These are phyloP conservation scores for Anisodus tanguticus DNA, from an alignment of 257 asterid genomes.

Conservation along the genomic window DNA sequence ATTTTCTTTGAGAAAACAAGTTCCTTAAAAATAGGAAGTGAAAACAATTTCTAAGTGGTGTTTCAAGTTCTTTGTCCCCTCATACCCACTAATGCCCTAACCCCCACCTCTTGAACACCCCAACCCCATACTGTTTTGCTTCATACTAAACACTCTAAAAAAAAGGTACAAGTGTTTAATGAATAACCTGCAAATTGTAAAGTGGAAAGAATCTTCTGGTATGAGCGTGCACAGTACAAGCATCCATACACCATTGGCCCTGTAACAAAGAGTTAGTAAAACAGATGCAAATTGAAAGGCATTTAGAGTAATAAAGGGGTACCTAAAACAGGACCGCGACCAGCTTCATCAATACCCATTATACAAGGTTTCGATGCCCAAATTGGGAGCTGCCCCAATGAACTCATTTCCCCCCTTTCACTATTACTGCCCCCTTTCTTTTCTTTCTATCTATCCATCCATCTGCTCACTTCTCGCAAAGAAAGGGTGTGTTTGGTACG, in stretches of 20 bases:
- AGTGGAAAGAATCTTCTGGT: conserved; percentile 78
- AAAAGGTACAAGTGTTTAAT: background rate
- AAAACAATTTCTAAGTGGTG: too few species aligned
- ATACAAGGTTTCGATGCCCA: conserved; percentile 94
- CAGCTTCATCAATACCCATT: conserved; percentile 99
- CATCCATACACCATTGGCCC: conserved; percentile 99
- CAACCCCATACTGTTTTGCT: too few species aligned
- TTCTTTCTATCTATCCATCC: background rate
- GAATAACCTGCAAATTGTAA: conserved; percentile 83
- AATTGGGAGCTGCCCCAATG: conserved; percentile 53
- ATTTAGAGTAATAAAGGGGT: background rate
- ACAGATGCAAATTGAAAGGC: background rate
- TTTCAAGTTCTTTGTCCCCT: too few species aligned
- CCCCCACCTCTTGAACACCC: too few species aligned
- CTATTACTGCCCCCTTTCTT: background rate
- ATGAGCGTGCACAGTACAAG: conserved; percentile 79
- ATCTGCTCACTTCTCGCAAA: background rate
- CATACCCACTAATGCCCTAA: too few species aligned
- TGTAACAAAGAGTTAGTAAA: conserved; percentile 34
- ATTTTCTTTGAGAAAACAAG: too few species aligned
- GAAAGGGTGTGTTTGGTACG: too few species aligned
- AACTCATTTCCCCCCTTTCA: conserved; percentile 47
- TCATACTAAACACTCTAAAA: too few species aligned
- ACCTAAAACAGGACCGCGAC: conserved; percentile 99
- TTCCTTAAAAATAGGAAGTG: too few species aligned